Base-by-base conservation (phyloP, 495 filamentous ascomycete species). In the Endocarpon pusillum region DNA sequence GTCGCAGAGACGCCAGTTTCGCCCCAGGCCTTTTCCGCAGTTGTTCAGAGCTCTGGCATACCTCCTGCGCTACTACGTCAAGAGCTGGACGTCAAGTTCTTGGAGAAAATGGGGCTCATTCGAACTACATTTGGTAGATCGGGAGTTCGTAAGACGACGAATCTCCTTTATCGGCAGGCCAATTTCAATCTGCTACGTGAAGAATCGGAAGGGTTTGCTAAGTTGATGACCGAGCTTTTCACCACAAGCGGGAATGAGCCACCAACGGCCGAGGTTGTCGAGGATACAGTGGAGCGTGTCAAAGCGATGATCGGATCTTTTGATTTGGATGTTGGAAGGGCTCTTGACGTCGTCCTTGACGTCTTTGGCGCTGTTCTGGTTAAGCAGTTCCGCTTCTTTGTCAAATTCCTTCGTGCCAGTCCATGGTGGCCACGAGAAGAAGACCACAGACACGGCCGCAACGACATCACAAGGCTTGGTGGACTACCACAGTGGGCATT, bases 181-280 rank as follows among this genome's bases (percentile, higher is more conserved):
- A 94, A 91, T 48, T 94, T 93, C 59, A 99, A 99, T 45, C 61
- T 99, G 2, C 61, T 99, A 12, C 71, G 91, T 20, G 91, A 99
- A 61, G 91, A 99, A 54, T 80, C 82, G 0, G 91, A 99, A 54
- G 91, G 91, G 20, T 99, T 86, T 46, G 77, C 69, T 11, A 94
- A 94, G 53, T 65, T 94, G 14, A 59, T 85, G 7, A 89, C 83
- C 0, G 84, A 94, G 49, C 73, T 89, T 20, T 92, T 87, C 46
- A 84, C 79, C 4, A 83, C 80, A 0, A 78, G 71, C 43, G 65
- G 63, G 38, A 72, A 63, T 40, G 67, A 68, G 36, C 61, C 66
- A 9, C 68, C 69, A 9, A 69, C 68, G 3, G 62, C 66, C 31
- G 75, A 79, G 39, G 63, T 71, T 18, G 75, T 77, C 2, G 66